Percentiles rank a stretch among this genome's conserved stretches.
phyloP scores from a whole-genome alignment of 108 stramenopile genomes.

The Mayamaea pseudoterrestris region DNA sequence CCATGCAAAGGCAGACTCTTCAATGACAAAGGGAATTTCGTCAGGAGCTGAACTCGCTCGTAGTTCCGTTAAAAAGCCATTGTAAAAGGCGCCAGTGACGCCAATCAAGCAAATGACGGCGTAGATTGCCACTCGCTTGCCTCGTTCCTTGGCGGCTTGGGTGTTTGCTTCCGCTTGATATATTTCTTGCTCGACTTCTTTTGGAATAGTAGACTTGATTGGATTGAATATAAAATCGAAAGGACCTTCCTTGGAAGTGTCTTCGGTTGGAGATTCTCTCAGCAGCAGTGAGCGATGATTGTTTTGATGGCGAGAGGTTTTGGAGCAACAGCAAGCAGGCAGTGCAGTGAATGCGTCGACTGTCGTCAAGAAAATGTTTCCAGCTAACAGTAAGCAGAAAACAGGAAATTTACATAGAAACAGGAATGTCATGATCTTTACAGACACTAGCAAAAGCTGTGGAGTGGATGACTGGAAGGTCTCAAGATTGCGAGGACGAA shows the following conservation, averaged over 20 bases:
- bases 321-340: too few relatives aligned
- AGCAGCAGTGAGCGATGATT: too few relatives aligned
- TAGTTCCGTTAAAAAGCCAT: constrained; percentile 58
- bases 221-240: constrained; percentile 21
- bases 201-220: constrained; percentile 41
- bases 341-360: too few relatives aligned
- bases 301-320: too few relatives aligned
- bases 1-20: constrained; percentile 63
- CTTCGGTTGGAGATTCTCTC: too few relatives aligned
- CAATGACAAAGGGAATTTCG: constrained; percentile 11
- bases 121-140: constrained; percentile 44
- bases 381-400: neutral
- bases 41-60: constrained; percentile 8
- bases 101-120: constrained; percentile 23
- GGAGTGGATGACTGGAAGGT: too few relatives aligned
- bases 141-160: constrained; percentile 52
- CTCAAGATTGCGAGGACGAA: too few relatives aligned
- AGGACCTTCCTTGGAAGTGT: constrained; percentile 1
- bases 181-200: constrained; percentile 51
- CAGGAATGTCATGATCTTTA: too few relatives aligned
- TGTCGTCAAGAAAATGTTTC: neutral
- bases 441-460: too few relatives aligned
- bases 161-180: constrained; percentile 72
- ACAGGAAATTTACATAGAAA: too few relatives aligned
- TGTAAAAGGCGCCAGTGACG: constrained; percentile 38